phyloP scores from a whole-genome alignment of 2,329 filamentous ascomycete species.

The Thelonectria blattea region DNA sequence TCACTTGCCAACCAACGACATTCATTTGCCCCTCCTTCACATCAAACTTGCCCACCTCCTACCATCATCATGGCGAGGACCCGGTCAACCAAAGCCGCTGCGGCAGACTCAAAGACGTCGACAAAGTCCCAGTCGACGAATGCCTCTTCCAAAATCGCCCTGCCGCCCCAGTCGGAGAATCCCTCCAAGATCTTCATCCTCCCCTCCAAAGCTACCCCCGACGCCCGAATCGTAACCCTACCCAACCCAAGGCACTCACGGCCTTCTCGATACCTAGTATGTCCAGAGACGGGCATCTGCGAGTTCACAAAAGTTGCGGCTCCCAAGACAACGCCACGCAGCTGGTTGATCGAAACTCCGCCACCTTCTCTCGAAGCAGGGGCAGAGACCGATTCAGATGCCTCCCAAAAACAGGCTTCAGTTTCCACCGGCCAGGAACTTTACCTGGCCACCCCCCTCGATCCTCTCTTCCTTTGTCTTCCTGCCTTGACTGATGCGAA shows the following conservation, averaged over 20 bases:
- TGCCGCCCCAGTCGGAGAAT: constrained; percentile 49
- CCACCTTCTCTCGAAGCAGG: constrained; percentile 20
- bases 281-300: constrained; percentile 66
- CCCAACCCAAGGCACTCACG: constrained; percentile 63
- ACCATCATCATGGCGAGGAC: constrained; percentile 54
- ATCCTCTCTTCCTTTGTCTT: constrained; percentile 83
- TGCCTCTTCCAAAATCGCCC: constrained; percentile 48
- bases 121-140: constrained; percentile 33
- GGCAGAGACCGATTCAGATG: constrained; percentile 26
- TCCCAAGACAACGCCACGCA: constrained; percentile 60
- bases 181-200: constrained; percentile 66
- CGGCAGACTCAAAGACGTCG: constrained; percentile 35
- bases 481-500: constrained; percentile 66
- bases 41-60: neutral
- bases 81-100: constrained; percentile 49
- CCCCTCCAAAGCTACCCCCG: constrained; percentile 58
- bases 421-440: constrained; percentile 73
- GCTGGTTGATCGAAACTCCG: constrained; percentile 63
- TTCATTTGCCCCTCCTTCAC: neutral
- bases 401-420: constrained; percentile 31
- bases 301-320: constrained; percentile 67
- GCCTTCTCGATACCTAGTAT: constrained; percentile 66
- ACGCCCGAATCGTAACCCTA: constrained; percentile 64
- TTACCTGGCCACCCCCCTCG: constrained; percentile 83
- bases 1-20: neutral